Conservation (phyloP, 2,329 filamentous ascomycete species). For the Sclerotinia borealis region DNA sequence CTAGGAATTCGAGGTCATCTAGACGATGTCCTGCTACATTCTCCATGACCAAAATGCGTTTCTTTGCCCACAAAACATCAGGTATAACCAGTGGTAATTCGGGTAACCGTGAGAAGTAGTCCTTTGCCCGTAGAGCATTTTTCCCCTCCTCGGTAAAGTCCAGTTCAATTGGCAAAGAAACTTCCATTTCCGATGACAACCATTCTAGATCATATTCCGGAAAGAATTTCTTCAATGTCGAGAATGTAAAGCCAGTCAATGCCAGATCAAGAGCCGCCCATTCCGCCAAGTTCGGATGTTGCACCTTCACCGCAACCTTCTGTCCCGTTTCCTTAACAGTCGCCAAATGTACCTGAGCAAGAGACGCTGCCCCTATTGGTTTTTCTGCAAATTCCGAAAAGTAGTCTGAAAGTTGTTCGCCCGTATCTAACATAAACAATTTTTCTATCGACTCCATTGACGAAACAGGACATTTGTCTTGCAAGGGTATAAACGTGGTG, state of each 20-base stretch:
- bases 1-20: conserved; percentile 83
- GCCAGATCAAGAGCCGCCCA: conserved; percentile 86
- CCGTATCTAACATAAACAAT: conserved; percentile 84
- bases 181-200: conserved; percentile 89
- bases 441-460: conserved; percentile 78
- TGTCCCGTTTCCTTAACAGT: conserved; percentile 75
- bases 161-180: conserved; percentile 82
- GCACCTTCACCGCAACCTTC: conserved; percentile 91
- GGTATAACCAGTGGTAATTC: conserved; percentile 82
- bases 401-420: conserved; percentile 68
- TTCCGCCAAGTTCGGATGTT: conserved; percentile 82
- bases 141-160: conserved; percentile 81
- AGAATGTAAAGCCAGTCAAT: conserved; percentile 83
- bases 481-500: conserved; percentile 87
- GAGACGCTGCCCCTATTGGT: conserved; percentile 86
- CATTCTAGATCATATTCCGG: conserved; percentile 97
- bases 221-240: conserved; percentile 84
- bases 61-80: conserved; percentile 80
- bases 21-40: conserved; percentile 79
- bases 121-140: conserved; percentile 73
- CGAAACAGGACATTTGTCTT: conserved; percentile 92
- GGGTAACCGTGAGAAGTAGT: conserved; percentile 71
- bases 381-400: conserved; percentile 77
- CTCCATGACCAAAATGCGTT: conserved; percentile 92
- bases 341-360: conserved; percentile 91